Percentiles rank a stretch among this genome's conserved stretches.
Evolutionary conservation across 2,329 filamentous ascomycete genomes (phyloP).

Genomic region (Byssochlamys sp.): DNA sequence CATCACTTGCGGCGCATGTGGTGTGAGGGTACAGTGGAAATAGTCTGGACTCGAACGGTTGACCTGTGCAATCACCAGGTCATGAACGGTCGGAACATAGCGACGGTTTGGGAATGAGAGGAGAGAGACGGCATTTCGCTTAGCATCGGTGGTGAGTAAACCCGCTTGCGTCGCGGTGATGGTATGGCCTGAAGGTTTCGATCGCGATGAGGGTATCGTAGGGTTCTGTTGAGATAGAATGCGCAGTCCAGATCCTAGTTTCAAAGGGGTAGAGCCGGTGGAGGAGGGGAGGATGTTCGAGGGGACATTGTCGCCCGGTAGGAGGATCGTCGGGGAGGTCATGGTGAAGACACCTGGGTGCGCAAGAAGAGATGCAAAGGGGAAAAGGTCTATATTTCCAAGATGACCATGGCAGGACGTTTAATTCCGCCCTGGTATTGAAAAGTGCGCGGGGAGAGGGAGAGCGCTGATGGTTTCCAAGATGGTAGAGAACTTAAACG

Average conservation of each 20-base stretch:
- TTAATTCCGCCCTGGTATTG: neutral
- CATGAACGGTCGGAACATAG: conserved; percentile 71
- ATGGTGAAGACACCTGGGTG: conserved; percentile 30
- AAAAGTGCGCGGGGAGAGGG: neutral
- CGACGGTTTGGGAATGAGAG: conserved; percentile 37
- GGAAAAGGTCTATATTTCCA: neutral
- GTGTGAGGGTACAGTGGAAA: conserved; percentile 69
- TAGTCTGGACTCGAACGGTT: conserved; percentile 64
- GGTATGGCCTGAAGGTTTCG: conserved; percentile 45
- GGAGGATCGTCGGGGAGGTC: conserved; percentile 55
- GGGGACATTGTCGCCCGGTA: conserved; percentile 72
- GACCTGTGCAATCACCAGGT: conserved; percentile 81
- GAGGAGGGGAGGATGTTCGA: conserved; percentile 56
- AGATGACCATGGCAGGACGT: neutral
- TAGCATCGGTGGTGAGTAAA: conserved; percentile 27
- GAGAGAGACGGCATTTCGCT: conserved; percentile 30
- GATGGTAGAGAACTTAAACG: neutral
- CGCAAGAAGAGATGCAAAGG: too few relatives aligned
- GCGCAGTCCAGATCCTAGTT: conserved; percentile 73
- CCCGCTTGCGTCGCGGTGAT: conserved; percentile 29
- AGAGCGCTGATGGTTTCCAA: neutral
- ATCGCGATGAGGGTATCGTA: conserved; percentile 58
- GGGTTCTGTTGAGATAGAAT: conserved; percentile 65
- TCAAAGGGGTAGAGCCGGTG: conserved; percentile 57
- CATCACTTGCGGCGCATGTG: conserved; percentile 52